A percentile compares a stretch with the other conserved stretches of the same genome.
phyloP scores from a whole-genome alignment of 2,329 filamentous ascomycete species.

The Aspergillus fructus region DNA sequence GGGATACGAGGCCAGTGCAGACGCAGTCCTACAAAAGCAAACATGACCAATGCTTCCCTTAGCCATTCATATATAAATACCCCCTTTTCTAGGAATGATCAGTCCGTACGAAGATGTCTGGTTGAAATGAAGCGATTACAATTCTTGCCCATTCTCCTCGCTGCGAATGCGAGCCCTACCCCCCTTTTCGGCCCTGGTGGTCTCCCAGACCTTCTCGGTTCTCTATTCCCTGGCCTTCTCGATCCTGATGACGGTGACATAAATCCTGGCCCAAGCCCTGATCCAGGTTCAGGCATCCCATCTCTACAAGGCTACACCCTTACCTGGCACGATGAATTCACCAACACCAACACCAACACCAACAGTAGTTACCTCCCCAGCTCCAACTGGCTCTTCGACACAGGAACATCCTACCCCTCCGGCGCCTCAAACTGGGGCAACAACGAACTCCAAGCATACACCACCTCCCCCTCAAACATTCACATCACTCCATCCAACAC shows the following conservation, averaged over 20 bases:
- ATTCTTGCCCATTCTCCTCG: neutral
- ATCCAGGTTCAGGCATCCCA: neutral
- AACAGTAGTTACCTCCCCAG: neutral
- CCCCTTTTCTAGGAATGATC: too few relatives aligned
- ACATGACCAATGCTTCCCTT: neutral
- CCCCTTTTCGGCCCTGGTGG: neutral
- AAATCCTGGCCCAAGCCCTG: neutral
- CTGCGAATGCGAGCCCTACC: neutral
- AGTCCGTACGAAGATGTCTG: too few relatives aligned
- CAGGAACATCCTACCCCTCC: constrained; percentile 7
- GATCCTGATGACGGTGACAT: neutral
- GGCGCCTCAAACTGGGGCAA: constrained; percentile 12
- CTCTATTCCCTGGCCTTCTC: neutral
- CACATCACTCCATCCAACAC: neutral
- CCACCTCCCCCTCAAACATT: constrained; percentile 4
- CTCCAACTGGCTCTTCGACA: constrained; percentile 10
- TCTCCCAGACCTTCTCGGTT: neutral
- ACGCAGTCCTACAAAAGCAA: constrained; percentile 3
- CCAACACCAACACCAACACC: neutral
- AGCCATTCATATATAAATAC: too few relatives aligned
- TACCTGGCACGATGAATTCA: constrained; percentile 13
- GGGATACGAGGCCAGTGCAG: neutral
- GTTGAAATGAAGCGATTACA: neutral
- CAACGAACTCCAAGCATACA: constrained; percentile 10
- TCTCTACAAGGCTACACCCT: constrained; percentile 4